phyloP scores from a whole-genome alignment of 2,329 filamentous ascomycete species.

The Decorospora gaudefroyi region DNA sequence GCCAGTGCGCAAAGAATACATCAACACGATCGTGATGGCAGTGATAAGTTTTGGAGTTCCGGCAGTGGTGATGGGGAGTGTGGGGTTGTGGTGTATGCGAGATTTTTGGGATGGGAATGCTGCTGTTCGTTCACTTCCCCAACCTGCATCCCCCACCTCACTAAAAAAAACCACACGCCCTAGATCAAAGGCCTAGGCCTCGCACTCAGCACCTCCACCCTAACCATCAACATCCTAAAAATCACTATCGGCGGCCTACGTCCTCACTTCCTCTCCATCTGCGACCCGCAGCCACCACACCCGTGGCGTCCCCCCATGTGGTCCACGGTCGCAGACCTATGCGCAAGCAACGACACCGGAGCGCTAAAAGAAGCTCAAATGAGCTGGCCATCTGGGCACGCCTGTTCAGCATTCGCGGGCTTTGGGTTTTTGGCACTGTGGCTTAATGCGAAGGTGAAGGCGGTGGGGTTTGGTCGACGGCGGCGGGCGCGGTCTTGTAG shows the following conservation, averaged over 20 bases:
- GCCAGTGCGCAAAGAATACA: constrained; percentile 68
- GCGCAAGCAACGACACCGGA: constrained; percentile 14
- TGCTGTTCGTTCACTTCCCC: no score
- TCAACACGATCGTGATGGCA: constrained; percentile 69
- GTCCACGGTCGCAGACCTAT: constrained; percentile 21
- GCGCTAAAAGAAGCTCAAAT: constrained; percentile 34
- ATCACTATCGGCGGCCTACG: constrained; percentile 42
- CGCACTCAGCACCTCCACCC: constrained; percentile 32
- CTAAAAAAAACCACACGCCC: no score
- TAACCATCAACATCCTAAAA: constrained; percentile 42
- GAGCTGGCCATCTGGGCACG: constrained; percentile 41
- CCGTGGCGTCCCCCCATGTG: constrained; percentile 15
- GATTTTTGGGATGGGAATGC: constrained; percentile 61
- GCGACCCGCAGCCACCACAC: constrained; percentile 18
- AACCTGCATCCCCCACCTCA: no score
- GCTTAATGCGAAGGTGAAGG: constrained; percentile 36
- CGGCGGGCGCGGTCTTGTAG: no score
- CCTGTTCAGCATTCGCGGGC: constrained; percentile 39
- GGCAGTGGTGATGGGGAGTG: constrained; percentile 63
- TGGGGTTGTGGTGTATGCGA: constrained; percentile 62
- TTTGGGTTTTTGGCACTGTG: constrained; percentile 39
- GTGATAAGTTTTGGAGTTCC: constrained; percentile 66
- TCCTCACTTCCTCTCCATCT: constrained; percentile 41
- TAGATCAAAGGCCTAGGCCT: constrained; percentile 40
- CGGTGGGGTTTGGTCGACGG: constrained; percentile 13